Evolutionary conservation across 108 stramenopile species (phyloP).

Genomic region (Skeletonema tropicum): DNA sequence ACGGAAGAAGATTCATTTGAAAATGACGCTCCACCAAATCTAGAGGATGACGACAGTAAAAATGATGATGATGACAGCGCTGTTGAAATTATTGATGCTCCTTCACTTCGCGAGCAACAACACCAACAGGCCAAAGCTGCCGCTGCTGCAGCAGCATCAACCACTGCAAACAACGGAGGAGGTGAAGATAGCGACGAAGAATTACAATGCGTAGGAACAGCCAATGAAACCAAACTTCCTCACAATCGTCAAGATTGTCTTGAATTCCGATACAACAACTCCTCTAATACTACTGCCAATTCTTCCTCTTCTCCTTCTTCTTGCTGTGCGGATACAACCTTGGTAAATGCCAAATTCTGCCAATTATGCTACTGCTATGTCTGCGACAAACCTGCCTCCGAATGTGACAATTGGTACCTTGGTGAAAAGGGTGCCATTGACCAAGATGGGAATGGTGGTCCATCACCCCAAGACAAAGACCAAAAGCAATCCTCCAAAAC

Average conservation of each 20-base stretch:
- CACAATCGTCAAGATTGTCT: constrained; percentile 44
- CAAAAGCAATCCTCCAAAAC: background rate
- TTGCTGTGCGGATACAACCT: background rate
- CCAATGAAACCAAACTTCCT: constrained; percentile 23
- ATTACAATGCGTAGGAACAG: constrained; percentile 29
- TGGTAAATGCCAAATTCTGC: constrained; percentile 27
- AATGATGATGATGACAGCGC: background rate
- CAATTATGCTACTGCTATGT: constrained; percentile 44
- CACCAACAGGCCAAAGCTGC: constrained; percentile 4
- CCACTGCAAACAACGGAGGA: background rate
- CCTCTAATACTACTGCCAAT: background rate
- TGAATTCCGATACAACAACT: constrained; percentile 15
- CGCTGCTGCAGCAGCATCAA: background rate
- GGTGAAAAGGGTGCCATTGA: constrained; percentile 1
- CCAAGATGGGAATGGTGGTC: background rate
- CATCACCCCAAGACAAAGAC: background rate
- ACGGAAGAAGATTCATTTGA: background rate
- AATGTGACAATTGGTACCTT: constrained; percentile 24
- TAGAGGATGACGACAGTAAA: background rate
- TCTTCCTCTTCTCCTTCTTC: background rate
- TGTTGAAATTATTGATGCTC: constrained; percentile 8
- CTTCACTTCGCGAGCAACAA: background rate
- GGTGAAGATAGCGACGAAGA: constrained; percentile 20
- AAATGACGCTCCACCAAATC: background rate
- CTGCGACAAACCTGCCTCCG: constrained; percentile 27